These are phyloP conservation scores for Paxillus rubicundulus DNA, from an alignment of 768 basidiomycete species.

Conservation along the genomic window DNA sequence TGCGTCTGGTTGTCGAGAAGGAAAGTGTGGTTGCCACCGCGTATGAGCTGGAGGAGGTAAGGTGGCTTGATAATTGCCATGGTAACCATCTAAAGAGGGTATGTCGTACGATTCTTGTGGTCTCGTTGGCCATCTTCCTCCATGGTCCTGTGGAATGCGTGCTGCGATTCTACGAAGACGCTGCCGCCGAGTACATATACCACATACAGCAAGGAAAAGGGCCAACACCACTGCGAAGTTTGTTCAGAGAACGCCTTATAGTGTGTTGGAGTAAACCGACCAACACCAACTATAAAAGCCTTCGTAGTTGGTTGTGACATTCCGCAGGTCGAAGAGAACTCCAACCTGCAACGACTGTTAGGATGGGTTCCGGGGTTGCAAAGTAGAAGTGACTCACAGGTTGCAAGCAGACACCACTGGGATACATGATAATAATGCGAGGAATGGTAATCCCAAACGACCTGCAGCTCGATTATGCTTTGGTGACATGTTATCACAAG, in stretches of 20 bases:
- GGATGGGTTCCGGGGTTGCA: background rate
- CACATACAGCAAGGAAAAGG: background rate
- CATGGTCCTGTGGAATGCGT: background rate
- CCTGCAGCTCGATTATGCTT: background rate
- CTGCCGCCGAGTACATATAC: background rate
- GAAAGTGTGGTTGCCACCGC: conserved; percentile 5
- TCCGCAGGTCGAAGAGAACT: background rate
- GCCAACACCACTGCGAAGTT: background rate
- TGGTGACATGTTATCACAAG: conserved; percentile 3
- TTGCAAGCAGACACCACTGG: conserved; percentile 16
- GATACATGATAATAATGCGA: conserved; percentile 3
- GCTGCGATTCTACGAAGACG: background rate
- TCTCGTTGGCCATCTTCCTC: background rate
- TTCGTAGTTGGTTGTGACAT: background rate
- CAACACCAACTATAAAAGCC: background rate
- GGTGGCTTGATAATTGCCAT: background rate
- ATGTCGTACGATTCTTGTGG: conserved; percentile 1
- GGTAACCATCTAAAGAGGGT: background rate
- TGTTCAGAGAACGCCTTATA: conserved; percentile 1
- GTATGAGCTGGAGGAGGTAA: background rate
- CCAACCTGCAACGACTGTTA: background rate
- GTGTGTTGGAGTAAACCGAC: conserved; percentile 7
- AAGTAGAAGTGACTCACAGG: conserved; percentile 3
- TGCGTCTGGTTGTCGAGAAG: conserved; percentile 3
- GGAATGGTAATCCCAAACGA: background rate